phyloP scores from a whole-genome alignment of 306 rosid species.

The Quercus parvula region DNA sequence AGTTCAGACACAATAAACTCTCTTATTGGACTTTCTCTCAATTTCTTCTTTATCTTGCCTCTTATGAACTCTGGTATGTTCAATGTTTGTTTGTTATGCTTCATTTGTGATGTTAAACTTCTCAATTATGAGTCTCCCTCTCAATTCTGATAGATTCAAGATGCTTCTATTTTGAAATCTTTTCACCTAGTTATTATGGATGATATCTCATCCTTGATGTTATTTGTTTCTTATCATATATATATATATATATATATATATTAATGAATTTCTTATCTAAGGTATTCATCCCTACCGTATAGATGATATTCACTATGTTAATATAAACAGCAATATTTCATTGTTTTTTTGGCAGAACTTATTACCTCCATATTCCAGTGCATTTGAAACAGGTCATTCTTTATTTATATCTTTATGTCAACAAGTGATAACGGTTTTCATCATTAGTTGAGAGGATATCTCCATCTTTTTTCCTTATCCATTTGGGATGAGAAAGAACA shows the following conservation, averaged over 20 bases:
- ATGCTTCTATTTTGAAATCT: background rate
- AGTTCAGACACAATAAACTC: slow-evolving; percentile 72
- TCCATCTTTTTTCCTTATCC: background rate
- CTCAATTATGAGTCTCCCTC: background rate
- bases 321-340: background rate
- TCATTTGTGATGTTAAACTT: slow-evolving; percentile 1
- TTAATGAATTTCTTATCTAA: background rate
- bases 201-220: background rate
- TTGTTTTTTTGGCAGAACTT: background rate
- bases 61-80: slow-evolving; percentile 68
- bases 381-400: too few relatives aligned
- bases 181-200: background rate
- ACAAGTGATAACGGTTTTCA: background rate
- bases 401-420: background rate
- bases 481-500: background rate
- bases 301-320: background rate
- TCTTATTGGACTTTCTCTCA: slow-evolving; percentile 76
- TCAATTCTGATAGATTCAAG: background rate
- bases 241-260: too few relatives aligned
- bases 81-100: slow-evolving; percentile 1
- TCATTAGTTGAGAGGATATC: background rate
- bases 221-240: background rate
- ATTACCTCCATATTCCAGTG: background rate
- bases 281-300: background rate
- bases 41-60: slow-evolving; percentile 83